A percentile compares a stretch with the other conserved stretches of the same genome.
These are phyloP conservation scores for Cubamyces sp. DNA, from an alignment of 768 basidiomycete species.

Conservation along the genomic window DNA sequence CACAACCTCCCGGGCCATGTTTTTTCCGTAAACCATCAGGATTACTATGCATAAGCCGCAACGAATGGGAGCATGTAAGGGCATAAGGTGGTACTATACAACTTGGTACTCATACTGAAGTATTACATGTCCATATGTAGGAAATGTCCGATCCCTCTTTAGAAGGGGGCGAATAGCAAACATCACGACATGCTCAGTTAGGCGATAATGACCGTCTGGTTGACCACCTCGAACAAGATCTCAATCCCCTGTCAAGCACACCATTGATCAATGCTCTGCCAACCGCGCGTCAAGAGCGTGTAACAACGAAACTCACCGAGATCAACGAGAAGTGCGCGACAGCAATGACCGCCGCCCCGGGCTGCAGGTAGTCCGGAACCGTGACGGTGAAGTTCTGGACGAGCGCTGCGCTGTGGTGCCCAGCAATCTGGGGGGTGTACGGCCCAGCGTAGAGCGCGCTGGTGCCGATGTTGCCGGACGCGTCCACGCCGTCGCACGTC, in stretches of 20 bases:
- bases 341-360: slow-evolving; percentile 16
- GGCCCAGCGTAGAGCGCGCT: slow-evolving; percentile 33
- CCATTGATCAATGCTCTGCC: slow-evolving; percentile 20
- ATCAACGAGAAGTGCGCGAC: slow-evolving; percentile 29
- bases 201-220: slow-evolving; percentile 1
- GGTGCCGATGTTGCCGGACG: slow-evolving; percentile 30
- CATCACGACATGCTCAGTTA: background rate
- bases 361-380: slow-evolving; percentile 23
- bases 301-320: slow-evolving; percentile 12
- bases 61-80: too few species aligned
- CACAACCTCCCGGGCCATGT: too few species aligned
- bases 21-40: too few species aligned
- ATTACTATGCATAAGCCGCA: too few species aligned
- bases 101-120: too few species aligned
- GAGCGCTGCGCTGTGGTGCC: slow-evolving; percentile 1
- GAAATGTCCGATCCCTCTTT: too few species aligned
- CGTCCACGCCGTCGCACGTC: slow-evolving; percentile 23
- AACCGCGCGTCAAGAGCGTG: slow-evolving; percentile 31
- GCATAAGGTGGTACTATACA: too few species aligned
- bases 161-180: background rate
- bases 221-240: background rate
- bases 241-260: background rate
- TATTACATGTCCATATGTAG: too few species aligned
- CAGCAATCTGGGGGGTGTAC: slow-evolving; percentile 27
- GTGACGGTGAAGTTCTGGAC: slow-evolving; percentile 33